Percentiles rank a stretch among this genome's conserved stretches.
Conservation (phyloP, 169 alveolate species). For the Eimeria necatrix region DNA sequence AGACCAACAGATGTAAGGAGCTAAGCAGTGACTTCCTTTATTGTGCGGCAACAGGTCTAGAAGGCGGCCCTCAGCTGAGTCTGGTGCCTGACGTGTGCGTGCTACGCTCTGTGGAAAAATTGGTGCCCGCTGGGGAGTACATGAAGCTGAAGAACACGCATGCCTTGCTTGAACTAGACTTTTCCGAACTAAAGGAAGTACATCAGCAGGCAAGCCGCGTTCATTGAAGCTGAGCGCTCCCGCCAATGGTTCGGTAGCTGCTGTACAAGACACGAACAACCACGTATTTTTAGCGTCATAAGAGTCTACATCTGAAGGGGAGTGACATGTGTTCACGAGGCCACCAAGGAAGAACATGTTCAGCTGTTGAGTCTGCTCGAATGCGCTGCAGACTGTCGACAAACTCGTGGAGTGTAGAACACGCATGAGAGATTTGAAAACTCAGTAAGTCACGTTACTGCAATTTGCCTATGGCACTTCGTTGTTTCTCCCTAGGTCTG, state of each 20-base stretch:
- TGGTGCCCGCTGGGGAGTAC: constrained; percentile 69
- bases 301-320: no score
- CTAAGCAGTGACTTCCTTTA: no score
- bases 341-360: no score
- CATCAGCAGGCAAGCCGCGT: constrained; percentile 44
- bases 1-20: no score
- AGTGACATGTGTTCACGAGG: no score
- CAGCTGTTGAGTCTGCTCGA: not conserved
- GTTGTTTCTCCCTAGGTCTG: not conserved
- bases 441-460: not conserved
- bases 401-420: constrained; percentile 51
- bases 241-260: no score
- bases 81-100: constrained; percentile 76
- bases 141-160: constrained; percentile 34
- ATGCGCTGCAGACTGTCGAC: constrained; percentile 59
- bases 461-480: not conserved
- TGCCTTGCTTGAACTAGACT: constrained; percentile 46
- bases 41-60: constrained; percentile 28
- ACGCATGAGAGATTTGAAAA: constrained; percentile 33
- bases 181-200: constrained; percentile 65
- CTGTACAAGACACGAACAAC: no score
- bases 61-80: constrained; percentile 71
- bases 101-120: constrained; percentile 62
- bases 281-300: no score
- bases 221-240: no score